Percentiles rank a stretch among this genome's conserved stretches.
phyloP scores from a whole-genome alignment of 2,329 filamentous ascomycete species.

The Phialophora expanda region DNA sequence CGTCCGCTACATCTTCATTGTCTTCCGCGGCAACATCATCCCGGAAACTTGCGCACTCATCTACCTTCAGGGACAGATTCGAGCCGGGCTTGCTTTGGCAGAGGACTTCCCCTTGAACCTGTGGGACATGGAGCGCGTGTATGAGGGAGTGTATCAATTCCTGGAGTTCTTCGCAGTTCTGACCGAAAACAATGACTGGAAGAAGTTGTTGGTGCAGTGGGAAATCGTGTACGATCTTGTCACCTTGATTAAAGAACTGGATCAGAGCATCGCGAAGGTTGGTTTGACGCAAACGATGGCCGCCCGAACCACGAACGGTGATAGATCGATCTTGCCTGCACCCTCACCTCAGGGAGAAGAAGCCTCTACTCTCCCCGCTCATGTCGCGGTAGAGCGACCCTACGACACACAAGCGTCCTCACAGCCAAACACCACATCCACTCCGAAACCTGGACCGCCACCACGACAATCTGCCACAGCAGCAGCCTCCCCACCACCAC shows the following conservation, averaged over 20 bases:
- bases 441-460: slow-evolving; percentile 21
- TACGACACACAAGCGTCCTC: slow-evolving; percentile 54
- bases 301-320: slow-evolving; percentile 23
- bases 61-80: slow-evolving; percentile 88
- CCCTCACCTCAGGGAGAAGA: slow-evolving; percentile 29
- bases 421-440: slow-evolving; percentile 5
- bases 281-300: slow-evolving; percentile 44
- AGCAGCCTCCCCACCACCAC: slow-evolving; percentile 49
- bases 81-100: slow-evolving; percentile 73
- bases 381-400: slow-evolving; percentile 66
- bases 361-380: slow-evolving; percentile 44
- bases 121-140: slow-evolving; percentile 97
- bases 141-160: slow-evolving; percentile 92
- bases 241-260: slow-evolving; percentile 82
- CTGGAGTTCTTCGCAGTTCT: slow-evolving; percentile 91
- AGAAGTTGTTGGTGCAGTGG: slow-evolving; percentile 86
- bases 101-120: slow-evolving; percentile 91
- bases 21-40: slow-evolving; percentile 89
- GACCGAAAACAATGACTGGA: slow-evolving; percentile 82
- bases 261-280: slow-evolving; percentile 84
- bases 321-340: background rate
- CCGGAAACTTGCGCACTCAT: slow-evolving; percentile 95
- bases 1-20: slow-evolving; percentile 88
- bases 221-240: slow-evolving; percentile 88
- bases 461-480: slow-evolving; percentile 28